A percentile compares a stretch with the other conserved stretches of the same genome.
These are phyloP conservation scores for Kwoniella dejecticola DNA, from an alignment of 768 basidiomycete genomes.

Conservation along the genomic window DNA sequence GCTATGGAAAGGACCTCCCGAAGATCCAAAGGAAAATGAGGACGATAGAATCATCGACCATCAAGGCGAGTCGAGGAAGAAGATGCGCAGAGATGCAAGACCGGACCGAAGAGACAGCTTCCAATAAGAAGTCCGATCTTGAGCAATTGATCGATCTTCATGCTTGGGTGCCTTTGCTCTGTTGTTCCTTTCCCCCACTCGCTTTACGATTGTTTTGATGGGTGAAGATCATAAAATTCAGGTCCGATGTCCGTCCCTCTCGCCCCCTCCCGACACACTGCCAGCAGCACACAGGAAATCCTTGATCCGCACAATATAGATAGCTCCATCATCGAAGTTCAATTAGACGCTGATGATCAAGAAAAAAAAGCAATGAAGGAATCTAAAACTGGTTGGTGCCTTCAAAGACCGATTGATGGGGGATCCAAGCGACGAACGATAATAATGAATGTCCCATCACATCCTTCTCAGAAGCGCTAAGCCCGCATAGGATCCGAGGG, in stretches of 20 bases:
- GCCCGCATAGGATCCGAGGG: too few relatives aligned
- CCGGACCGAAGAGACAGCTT: too few relatives aligned
- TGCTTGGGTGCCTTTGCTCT: conserved; percentile 1
- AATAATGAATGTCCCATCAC: too few relatives aligned
- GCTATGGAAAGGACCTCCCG: background rate
- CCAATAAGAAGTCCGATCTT: background rate
- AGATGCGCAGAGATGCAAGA: background rate
- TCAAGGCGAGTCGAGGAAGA: background rate
- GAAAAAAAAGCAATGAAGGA: background rate
- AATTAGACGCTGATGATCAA: background rate
- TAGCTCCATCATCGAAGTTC: conserved; percentile 4
- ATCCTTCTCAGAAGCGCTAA: too few relatives aligned
- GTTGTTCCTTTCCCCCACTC: conserved; percentile 2
- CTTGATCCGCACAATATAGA: conserved; percentile 9
- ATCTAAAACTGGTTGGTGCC: background rate
- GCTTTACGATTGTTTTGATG: background rate
- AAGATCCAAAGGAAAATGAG: background rate
- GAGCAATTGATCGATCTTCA: conserved; percentile 2
- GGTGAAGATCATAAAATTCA: background rate
- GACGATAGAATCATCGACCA: background rate
- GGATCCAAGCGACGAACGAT: too few relatives aligned
- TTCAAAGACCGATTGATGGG: too few relatives aligned
- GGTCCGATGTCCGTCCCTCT: background rate
- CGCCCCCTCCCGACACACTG: background rate
- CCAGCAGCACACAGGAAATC: conserved; percentile 1